Evolutionary conservation across 1,284 basidiomycete genomes (phyloP).

Genomic region (Athelia sp.): DNA sequence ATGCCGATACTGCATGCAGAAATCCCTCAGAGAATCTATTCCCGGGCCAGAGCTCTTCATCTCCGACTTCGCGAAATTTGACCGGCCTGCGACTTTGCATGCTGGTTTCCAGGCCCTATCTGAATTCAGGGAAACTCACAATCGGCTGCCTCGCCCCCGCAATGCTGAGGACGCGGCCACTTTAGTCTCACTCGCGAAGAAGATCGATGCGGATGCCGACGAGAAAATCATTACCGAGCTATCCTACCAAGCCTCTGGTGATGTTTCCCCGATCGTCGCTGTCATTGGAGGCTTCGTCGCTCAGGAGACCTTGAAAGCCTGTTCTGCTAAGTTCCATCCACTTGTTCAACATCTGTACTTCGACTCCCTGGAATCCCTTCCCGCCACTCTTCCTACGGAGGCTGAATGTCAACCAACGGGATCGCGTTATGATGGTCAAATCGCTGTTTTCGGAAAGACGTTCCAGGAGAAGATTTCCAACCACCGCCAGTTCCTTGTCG

Average conservation of each 20-base stretch:
- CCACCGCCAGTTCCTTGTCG: slow-evolving; percentile 94
- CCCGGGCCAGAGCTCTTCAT: slow-evolving; percentile 86
- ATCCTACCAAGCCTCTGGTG: slow-evolving; percentile 91
- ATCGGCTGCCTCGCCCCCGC: slow-evolving; percentile 78
- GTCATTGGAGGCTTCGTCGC: slow-evolving; percentile 98
- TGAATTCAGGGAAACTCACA: slow-evolving; percentile 67
- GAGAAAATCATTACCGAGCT: slow-evolving; percentile 84
- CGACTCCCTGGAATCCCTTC: slow-evolving; percentile 95
- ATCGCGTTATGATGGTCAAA: slow-evolving; percentile 90
- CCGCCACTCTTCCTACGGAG: slow-evolving; percentile 72
- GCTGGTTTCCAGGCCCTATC: slow-evolving; percentile 95
- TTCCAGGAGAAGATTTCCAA: slow-evolving; percentile 95
- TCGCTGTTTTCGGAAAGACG: slow-evolving; percentile 89
- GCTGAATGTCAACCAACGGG: slow-evolving; percentile 81
- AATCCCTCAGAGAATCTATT: slow-evolving; percentile 88
- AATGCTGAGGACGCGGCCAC: slow-evolving; percentile 78
- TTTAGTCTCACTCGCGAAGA: slow-evolving; percentile 76
- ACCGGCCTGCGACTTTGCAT: slow-evolving; percentile 88
- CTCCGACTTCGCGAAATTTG: slow-evolving; percentile 98
- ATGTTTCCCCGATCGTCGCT: slow-evolving; percentile 88
- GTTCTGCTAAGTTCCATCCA: slow-evolving; percentile 98
- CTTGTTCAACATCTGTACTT: slow-evolving; percentile 96
- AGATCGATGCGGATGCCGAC: slow-evolving; percentile 70
- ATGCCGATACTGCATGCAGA: slow-evolving; percentile 42
- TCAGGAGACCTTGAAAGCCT: slow-evolving; percentile 97